Conservation (phyloP, 2,329 filamentous ascomycete genomes). For the Spiromastix sp. region DNA sequence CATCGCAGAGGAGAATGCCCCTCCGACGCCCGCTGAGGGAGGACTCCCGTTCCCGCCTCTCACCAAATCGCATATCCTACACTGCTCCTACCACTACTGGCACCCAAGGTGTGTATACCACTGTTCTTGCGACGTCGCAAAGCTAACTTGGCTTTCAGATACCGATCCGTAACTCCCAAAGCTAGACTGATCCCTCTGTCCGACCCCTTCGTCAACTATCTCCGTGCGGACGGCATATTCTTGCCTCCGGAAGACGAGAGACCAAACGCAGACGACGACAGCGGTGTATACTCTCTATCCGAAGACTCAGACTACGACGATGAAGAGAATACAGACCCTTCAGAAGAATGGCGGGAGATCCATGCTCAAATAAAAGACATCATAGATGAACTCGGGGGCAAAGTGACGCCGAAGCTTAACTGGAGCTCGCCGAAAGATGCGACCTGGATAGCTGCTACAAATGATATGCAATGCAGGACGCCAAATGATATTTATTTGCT, state of each 20-base stretch:
- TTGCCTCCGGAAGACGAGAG: constrained; percentile 48
- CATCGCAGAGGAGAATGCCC: background rate
- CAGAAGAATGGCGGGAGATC: constrained; percentile 53
- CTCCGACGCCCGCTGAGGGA: constrained; percentile 13
- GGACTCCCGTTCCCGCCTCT: constrained; percentile 68
- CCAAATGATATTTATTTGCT: constrained; percentile 90
- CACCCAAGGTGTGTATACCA: constrained; percentile 53
- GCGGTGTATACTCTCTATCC: constrained; percentile 50
- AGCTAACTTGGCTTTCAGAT: constrained; percentile 38
- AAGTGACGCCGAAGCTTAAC: constrained; percentile 86
- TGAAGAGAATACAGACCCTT: constrained; percentile 47
- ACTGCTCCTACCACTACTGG: constrained; percentile 93
- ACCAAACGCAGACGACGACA: constrained; percentile 34
- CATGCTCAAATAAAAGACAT: constrained; percentile 67
- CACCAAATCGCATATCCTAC: constrained; percentile 74
- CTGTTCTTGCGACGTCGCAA: background rate
- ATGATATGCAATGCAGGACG: constrained; percentile 81
- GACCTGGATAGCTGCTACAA: constrained; percentile 77
- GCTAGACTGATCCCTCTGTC: constrained; percentile 74
- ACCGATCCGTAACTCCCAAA: constrained; percentile 71
- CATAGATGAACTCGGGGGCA: constrained; percentile 72
- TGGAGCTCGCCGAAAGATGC: constrained; percentile 97
- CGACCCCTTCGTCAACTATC: constrained; percentile 67
- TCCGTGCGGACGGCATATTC: constrained; percentile 85
- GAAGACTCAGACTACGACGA: constrained; percentile 50